Conservation (phyloP, 2,329 filamentous ascomycete genomes). For the Mycogone perniciosa region DNA sequence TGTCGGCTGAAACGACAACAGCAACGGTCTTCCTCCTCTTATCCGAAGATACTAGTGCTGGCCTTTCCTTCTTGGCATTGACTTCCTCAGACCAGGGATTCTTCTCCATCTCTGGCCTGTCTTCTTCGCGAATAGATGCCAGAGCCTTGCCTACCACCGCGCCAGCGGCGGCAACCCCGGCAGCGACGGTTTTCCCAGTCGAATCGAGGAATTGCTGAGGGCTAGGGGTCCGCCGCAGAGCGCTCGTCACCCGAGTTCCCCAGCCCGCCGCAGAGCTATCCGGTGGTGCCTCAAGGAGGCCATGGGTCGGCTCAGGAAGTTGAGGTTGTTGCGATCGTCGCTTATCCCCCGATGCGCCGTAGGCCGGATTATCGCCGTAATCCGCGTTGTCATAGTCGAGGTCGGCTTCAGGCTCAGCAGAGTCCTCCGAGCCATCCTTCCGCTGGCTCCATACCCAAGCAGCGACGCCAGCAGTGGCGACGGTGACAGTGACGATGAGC, state of each 20-base stretch:
- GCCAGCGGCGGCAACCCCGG: conserved; percentile 76
- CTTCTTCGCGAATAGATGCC: conserved; percentile 77
- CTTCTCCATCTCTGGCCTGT: conserved; percentile 77
- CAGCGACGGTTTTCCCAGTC: conserved; percentile 73
- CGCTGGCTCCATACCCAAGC: conserved; percentile 95
- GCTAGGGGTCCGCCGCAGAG: conserved; percentile 73
- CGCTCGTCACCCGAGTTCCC: conserved; percentile 72
- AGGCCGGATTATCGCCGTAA: conserved; percentile 47
- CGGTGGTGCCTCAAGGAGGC: conserved; percentile 17
- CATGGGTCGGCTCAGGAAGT: conserved; percentile 36
- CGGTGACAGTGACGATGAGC: conserved; percentile 75
- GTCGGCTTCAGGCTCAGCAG: conserved; percentile 51
- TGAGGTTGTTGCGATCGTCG: conserved; percentile 30
- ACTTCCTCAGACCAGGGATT: conserved; percentile 90
- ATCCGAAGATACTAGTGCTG: conserved; percentile 27
- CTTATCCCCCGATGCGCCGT: conserved; percentile 36
- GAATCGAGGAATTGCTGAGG: conserved; percentile 84
- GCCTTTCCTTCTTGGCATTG: conserved; percentile 54
- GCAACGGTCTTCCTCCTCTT: conserved; percentile 72
- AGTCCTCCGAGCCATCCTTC: conserved; percentile 64
- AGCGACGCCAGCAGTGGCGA: conserved; percentile 78
- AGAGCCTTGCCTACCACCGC: conserved; percentile 77
- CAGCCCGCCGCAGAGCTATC: conserved; percentile 42
- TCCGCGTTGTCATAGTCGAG: conserved; percentile 43
- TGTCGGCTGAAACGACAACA: conserved; percentile 79